Evolutionary conservation across 2,329 filamentous ascomycete genomes (phyloP), one percentile per base, ranked within the genome.

Genomic region (Arachnomyces sp.): DNA sequence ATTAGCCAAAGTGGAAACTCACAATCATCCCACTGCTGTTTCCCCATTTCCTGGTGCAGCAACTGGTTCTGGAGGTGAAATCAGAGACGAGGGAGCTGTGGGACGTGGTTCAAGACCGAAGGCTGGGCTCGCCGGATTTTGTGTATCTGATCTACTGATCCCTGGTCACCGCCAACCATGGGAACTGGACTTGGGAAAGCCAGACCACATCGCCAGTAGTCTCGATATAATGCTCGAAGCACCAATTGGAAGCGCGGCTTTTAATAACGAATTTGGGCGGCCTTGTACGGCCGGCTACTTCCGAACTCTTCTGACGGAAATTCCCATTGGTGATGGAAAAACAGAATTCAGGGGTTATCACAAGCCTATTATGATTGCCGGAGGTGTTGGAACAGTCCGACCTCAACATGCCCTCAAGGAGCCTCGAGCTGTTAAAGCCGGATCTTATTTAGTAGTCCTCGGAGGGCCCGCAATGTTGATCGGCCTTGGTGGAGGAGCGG

Each of bases 341-440:
- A 73, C 73, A 14, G 87, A 94, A 51, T 76, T 86, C 56, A 77
- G 90, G 51, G 92, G 92, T 16, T 98, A 94, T 61, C 92, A 96
- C 67, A 98, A 98, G 69, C 92, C 92, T 7, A 95, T 95, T 62
- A 94, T 95, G 86, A 87, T 98, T 66, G 92, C 92, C 46, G 92
- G 92, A 57, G 92, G 92, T 58, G 79, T 96, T 28, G 92, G 92
- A 36, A 95, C 86, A 4, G 90, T 96, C 21, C 73, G 92, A 43
- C 90, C 92, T 11, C 82, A 90, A 53, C 86, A 95, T 57, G 90
- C 92, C 2, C 73, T 95, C 44, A 98, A 98, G 67, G 77, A 85
- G 46, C 78, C 82, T 7, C 73, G 77, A 9, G 73, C 86, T 46
- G 92, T 98, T 13, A 81, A 82, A 38, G 77, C 88, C 38, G 90